phyloP scores from a whole-genome alignment of 345 rosid species.

The Isatis tinctoria region DNA sequence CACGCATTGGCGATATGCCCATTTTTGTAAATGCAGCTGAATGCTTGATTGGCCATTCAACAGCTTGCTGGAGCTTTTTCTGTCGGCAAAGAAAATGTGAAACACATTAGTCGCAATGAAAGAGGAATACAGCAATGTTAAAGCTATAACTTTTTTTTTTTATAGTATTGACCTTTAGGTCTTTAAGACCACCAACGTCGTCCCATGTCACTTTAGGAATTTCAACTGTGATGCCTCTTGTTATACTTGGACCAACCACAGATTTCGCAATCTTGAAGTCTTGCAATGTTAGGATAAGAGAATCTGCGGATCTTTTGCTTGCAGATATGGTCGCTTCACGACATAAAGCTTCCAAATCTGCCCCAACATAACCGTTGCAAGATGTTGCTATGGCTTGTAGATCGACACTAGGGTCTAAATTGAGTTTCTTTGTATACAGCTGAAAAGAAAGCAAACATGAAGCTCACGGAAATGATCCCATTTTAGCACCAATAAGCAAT shows the following conservation, averaged over 20 bases:
- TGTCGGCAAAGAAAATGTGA: constrained; percentile 24
- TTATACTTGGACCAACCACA: constrained; percentile 82
- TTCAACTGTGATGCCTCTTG: constrained; percentile 87
- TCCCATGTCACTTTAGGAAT: constrained; percentile 91
- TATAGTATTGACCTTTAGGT: constrained; percentile 48
- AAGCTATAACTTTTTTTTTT: neutral
- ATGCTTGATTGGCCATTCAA: constrained; percentile 96
- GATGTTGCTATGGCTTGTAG: constrained; percentile 66
- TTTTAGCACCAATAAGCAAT: neutral
- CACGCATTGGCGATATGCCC: constrained; percentile 81
- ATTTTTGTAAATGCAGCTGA: constrained; percentile 60
- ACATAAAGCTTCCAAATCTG: constrained; percentile 94
- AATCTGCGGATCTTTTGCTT: constrained; percentile 47
- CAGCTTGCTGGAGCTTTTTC: constrained; percentile 85
- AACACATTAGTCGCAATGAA: neutral
- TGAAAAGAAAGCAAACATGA: constrained; percentile 31
- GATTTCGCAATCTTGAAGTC: constrained; percentile 74
- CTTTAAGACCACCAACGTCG: constrained; percentile 78
- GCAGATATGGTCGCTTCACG: constrained; percentile 67
- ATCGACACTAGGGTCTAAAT: constrained; percentile 50
- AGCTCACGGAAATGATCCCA: neutral
- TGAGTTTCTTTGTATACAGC: constrained; percentile 74
- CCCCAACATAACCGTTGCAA: constrained; percentile 92
- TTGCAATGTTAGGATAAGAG: constrained; percentile 42
- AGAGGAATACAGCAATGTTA: neutral